Evolutionary conservation across 495 filamentous ascomycete genomes (phyloP).

Genomic region (Aspergillus incahuasiensis): DNA sequence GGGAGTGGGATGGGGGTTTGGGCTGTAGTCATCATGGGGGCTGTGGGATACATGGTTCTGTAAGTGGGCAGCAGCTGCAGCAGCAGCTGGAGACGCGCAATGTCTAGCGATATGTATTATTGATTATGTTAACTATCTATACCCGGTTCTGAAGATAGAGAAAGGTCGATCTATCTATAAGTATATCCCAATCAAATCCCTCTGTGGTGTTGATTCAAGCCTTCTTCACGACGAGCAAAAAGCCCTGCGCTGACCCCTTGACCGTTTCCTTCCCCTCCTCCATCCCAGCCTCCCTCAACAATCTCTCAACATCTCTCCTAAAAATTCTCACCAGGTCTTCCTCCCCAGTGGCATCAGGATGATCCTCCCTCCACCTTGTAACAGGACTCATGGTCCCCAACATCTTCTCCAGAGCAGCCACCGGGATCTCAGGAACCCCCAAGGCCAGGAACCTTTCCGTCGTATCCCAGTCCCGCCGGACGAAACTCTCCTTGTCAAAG

Average conservation of each 20-base stretch:
- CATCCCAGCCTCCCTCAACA: conserved; percentile 21
- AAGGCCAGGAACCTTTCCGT: conserved; percentile 21
- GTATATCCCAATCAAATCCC: too few species aligned
- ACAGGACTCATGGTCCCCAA: conserved; percentile 40
- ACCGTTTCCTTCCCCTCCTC: conserved; percentile 18
- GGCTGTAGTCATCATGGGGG: not conserved
- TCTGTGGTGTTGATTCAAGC: too few species aligned
- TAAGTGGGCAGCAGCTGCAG: too few species aligned
- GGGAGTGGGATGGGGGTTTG: too few species aligned
- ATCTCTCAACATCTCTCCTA: conserved; percentile 19
- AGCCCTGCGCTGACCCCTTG: conserved; percentile 7
- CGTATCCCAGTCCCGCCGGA: conserved; percentile 37
- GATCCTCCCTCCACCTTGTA: conserved; percentile 46
- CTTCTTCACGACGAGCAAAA: conserved; percentile 20
- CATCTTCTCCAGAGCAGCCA: conserved; percentile 32
- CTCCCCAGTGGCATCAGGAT: conserved; percentile 30
- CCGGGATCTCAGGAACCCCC: conserved; percentile 12
- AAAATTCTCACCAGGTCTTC: conserved; percentile 19
- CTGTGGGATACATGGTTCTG: not conserved
- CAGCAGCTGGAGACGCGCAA: too few species aligned
- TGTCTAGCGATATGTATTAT: too few species aligned
- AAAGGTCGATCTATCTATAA: too few species aligned
- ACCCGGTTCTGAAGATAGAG: too few species aligned
- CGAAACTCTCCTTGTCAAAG: conserved; percentile 39
- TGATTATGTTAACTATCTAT: too few species aligned